Evolutionary conservation across 345 rosid species (phyloP).

Genomic region (Barbarea vulgaris): DNA sequence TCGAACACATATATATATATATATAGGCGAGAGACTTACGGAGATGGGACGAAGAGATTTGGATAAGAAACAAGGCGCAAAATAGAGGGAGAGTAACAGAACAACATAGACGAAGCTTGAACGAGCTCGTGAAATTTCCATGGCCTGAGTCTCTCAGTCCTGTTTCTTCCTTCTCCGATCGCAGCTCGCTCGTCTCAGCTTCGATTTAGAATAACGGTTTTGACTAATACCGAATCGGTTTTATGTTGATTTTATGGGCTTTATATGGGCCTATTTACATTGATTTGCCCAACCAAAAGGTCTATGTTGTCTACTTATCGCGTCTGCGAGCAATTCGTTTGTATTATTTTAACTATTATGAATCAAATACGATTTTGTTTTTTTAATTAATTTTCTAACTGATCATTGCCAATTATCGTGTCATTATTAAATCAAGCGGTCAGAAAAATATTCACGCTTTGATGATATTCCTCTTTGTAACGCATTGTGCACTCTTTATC

Average conservation of each 20-base stretch:
- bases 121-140: slow-evolving; percentile 24
- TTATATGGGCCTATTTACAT: not conserved
- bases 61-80: slow-evolving; percentile 39
- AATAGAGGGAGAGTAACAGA: slow-evolving; percentile 31
- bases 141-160: slow-evolving; percentile 19
- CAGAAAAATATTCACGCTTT: not conserved
- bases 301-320: not conserved
- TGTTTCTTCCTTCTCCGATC: slow-evolving; percentile 35
- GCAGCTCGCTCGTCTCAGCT: not conserved
- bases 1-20: not conserved
- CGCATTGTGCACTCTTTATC: not conserved
- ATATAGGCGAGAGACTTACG: slow-evolving; percentile 33
- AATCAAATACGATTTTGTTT: not conserved
- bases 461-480: not conserved
- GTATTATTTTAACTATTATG: no score
- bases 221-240: slow-evolving; percentile 6
- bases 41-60: slow-evolving; percentile 59
- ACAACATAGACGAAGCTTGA: slow-evolving; percentile 21
- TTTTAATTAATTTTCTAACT: not conserved
- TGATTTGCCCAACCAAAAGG: not conserved
- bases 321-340: no score
- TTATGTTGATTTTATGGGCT: not conserved
- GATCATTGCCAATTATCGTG: not conserved
- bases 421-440: not conserved
- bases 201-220: slow-evolving; percentile 26